Evolutionary conservation across 805 yeast species (phyloP), one percentile per base, ranked within the genome.

Genomic region (Yamadazyma ubonensis): DNA sequence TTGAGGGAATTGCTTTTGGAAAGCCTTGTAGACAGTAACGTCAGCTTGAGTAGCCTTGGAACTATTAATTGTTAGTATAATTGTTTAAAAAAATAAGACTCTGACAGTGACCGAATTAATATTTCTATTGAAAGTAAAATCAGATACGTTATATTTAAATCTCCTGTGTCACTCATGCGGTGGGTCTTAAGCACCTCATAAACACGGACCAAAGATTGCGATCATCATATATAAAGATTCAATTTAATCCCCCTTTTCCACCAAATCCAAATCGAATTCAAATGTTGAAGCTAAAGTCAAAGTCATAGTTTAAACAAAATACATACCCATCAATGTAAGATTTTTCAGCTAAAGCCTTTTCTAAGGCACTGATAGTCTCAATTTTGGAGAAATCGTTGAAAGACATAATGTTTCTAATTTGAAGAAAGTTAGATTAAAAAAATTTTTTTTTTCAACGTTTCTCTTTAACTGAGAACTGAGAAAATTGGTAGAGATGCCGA

Each of bases 241-340:
- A n/a, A n/a, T n/a, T n/a, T n/a, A n/a, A n/a, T n/a, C n/a, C n/a
- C n/a, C n/a, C n/a, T n/a, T n/a, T n/a, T n/a, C n/a, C n/a, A n/a
- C n/a, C n/a, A n/a, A n/a, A n/a, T n/a, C n/a, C n/a, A n/a, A n/a
- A n/a, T n/a, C n/a, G n/a, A n/a, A n/a, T n/a, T n/a, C n/a, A n/a
- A n/a, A n/a, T n/a, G n/a, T n/a, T n/a, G n/a, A n/a, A n/a, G n/a
- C n/a, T n/a, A n/a, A n/a, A n/a, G n/a, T n/a, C n/a, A n/a, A n/a
- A n/a, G n/a, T n/a, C 27, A 35, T 18, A 12, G 26, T 26, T 19
- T n/a, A 19, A 18, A 30, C 9, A 20, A 21, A 28, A 27, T 10
- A 86, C 96, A 71, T 84, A 87, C 96, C 96, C 96, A 71, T 86
- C 90, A 59, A 90, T 67, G 87, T 89, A 90, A 56, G 96, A 86